phyloP scores from a whole-genome alignment of 306 rosid species.

The Cicer cuneatum region DNA sequence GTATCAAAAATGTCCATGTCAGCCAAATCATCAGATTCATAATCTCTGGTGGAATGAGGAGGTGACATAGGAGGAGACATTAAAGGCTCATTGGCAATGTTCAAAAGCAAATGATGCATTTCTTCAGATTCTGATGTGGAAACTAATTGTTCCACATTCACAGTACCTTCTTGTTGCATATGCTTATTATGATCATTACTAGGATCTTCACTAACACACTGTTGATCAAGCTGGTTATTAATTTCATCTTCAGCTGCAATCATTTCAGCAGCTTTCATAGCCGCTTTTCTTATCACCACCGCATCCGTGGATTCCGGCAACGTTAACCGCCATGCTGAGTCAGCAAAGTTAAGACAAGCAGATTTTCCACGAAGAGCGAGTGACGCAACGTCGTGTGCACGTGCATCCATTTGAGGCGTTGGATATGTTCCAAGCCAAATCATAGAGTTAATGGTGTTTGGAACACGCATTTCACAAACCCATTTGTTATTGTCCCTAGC shows the following conservation, averaged over 20 bases:
- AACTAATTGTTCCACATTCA: slow-evolving; percentile 10
- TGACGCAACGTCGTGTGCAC: slow-evolving; percentile 90
- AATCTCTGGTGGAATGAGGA: slow-evolving; percentile 20
- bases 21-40: neutral
- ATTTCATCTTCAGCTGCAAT: slow-evolving; percentile 8
- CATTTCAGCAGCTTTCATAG: slow-evolving; percentile 60
- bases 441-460: slow-evolving; percentile 56
- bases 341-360: slow-evolving; percentile 80
- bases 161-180: no score
- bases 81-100: slow-evolving; percentile 58
- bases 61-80: slow-evolving; percentile 45
- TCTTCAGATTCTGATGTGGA: slow-evolving; percentile 40
- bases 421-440: slow-evolving; percentile 91
- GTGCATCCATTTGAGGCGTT: slow-evolving; percentile 83
- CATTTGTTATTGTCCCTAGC: slow-evolving; percentile 74
- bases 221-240: no score
- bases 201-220: no score
- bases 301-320: slow-evolving; percentile 57
- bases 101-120: slow-evolving; percentile 47
- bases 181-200: no score
- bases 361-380: slow-evolving; percentile 62
- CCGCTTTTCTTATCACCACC: slow-evolving; percentile 61
- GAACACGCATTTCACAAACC: slow-evolving; percentile 89
- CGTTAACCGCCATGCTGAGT: slow-evolving; percentile 62
- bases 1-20: slow-evolving; percentile 40